Percentiles rank a stretch among this genome's conserved stretches.
Evolutionary conservation across 164 flowering plant genomes (phyloP).

Genomic region (Liriodendron chinense): DNA sequence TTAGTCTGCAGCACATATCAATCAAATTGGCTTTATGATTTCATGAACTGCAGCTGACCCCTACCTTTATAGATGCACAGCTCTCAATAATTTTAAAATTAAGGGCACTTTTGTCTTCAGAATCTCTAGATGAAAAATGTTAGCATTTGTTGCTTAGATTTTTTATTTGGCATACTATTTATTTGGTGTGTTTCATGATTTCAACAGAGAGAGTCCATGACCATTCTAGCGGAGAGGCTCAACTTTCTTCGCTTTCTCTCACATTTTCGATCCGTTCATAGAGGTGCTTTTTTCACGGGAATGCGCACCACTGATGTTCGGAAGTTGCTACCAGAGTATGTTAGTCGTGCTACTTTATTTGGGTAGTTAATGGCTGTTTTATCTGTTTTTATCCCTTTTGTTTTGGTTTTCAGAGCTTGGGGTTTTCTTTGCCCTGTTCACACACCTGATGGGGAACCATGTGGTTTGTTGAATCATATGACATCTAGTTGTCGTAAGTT

Average conservation of each 20-base stretch:
- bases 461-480: slow-evolving; percentile 94
- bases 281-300: slow-evolving; percentile 90
- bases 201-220: slow-evolving; percentile 67
- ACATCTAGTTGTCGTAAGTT: slow-evolving; percentile 74
- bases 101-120: background rate
- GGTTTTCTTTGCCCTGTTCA: slow-evolving; percentile 98
- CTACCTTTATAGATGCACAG: too few relatives aligned
- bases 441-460: slow-evolving; percentile 97
- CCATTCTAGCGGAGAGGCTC: slow-evolving; percentile 86
- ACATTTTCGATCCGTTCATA: slow-evolving; percentile 93
- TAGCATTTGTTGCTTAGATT: background rate
- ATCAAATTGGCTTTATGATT: too few relatives aligned
- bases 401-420: slow-evolving; percentile 63
- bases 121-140: background rate
- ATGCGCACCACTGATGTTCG: slow-evolving; percentile 92
- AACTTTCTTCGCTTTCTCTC: slow-evolving; percentile 87
- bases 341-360: slow-evolving; percentile 11
- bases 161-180: background rate
- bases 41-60: too few relatives aligned
- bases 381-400: background rate
- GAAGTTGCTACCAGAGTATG: slow-evolving; percentile 96
- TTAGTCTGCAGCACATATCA: too few relatives aligned
- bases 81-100: background rate
- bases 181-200: slow-evolving; percentile 8
- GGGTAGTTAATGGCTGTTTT: background rate